Conservation (phyloP, 495 filamentous ascomycete genomes). For the Cairneyella variabilis region DNA sequence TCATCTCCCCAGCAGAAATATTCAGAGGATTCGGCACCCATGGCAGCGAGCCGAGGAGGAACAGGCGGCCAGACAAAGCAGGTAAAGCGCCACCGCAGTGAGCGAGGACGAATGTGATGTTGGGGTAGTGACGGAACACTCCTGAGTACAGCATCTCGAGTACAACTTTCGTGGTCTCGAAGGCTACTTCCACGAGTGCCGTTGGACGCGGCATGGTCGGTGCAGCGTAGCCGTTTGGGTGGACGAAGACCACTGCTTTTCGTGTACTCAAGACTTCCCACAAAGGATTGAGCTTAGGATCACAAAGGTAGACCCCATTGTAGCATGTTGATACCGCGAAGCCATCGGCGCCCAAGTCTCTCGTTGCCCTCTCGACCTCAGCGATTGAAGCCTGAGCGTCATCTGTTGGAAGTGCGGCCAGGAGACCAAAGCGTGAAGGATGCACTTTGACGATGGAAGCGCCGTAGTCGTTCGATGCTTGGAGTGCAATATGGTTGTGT, state of each 20-base stretch:
- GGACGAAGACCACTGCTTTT: constrained; percentile 14
- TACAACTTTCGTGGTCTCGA: background rate
- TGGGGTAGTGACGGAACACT: background rate
- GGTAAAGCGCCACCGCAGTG: constrained; percentile 10
- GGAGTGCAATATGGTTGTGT: background rate
- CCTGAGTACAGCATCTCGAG: constrained; percentile 8
- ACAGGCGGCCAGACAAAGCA: background rate
- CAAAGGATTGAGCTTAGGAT: background rate
- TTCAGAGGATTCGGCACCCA: constrained; percentile 3
- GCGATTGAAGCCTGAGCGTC: background rate
- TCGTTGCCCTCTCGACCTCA: background rate
- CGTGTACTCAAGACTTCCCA: constrained; percentile 31
- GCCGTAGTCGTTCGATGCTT: background rate
- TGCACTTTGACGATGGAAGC: background rate
- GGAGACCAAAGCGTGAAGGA: constrained; percentile 4
- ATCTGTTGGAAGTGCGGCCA: constrained; percentile 1
- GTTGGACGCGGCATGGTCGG: background rate
- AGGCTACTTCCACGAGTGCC: background rate
- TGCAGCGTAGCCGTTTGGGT: background rate
- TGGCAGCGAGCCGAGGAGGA: background rate
- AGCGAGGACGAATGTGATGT: constrained; percentile 1
- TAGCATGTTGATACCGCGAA: constrained; percentile 1
- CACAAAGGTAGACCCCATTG: background rate
- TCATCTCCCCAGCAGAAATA: background rate
- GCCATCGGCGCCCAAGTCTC: background rate